These are phyloP conservation scores for Penicillium sp. DNA, from an alignment of 2,329 filamentous ascomycete species.

Conservation along the genomic window DNA sequence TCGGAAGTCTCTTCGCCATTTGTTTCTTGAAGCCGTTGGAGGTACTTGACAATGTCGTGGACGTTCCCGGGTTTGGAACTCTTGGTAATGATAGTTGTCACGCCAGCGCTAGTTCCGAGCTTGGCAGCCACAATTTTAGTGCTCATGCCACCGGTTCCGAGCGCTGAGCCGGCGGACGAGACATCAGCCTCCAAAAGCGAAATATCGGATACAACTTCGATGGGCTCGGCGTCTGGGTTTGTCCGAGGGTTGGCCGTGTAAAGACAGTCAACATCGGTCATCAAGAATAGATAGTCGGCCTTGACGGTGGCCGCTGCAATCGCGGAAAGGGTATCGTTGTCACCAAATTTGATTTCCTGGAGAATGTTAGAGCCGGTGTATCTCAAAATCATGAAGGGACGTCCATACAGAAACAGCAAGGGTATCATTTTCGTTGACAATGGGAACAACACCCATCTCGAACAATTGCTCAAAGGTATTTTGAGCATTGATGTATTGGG, in stretches of 20 bases:
- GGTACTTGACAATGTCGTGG: constrained; percentile 79
- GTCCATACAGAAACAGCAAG: constrained; percentile 75
- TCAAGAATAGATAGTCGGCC: constrained; percentile 93
- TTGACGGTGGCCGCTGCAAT: constrained; percentile 98
- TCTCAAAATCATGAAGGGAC: not conserved
- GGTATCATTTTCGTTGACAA: constrained; percentile 99
- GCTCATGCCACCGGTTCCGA: constrained; percentile 96
- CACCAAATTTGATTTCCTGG: constrained; percentile 95
- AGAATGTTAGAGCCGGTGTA: not conserved
- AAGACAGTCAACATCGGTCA: constrained; percentile 98
- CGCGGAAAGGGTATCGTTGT: constrained; percentile 96
- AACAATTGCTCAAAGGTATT: constrained; percentile 91
- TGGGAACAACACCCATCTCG: constrained; percentile 94
- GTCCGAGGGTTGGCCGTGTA: constrained; percentile 95
- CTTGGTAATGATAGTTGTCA: constrained; percentile 93
- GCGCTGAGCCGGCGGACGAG: constrained; percentile 82
- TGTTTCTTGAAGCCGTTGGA: constrained; percentile 65
- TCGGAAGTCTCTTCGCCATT: constrained; percentile 32
- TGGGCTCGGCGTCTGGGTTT: constrained; percentile 83
- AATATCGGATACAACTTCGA: constrained; percentile 92
- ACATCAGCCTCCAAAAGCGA: constrained; percentile 82
- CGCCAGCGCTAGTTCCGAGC: constrained; percentile 89
- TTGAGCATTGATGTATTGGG: constrained; percentile 94
- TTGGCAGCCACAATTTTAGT: constrained; percentile 96
- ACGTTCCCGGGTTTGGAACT: constrained; percentile 96